Evolutionary conservation across 331 rosid genomes (phyloP).

Genomic region (Pyrus hybrid): DNA sequence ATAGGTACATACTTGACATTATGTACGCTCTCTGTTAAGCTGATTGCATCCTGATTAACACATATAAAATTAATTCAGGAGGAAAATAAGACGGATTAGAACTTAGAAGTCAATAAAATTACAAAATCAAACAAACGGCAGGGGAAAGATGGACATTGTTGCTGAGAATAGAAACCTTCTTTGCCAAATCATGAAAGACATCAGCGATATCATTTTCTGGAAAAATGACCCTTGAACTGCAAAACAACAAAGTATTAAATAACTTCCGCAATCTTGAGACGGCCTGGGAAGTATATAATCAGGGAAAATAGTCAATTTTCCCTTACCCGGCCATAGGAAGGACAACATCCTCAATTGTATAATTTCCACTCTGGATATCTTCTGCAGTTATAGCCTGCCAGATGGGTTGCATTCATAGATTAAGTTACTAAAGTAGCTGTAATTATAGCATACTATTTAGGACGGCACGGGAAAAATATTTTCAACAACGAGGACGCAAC

Average conservation of each 20-base stretch:
- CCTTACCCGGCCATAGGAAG: slow-evolving; percentile 97
- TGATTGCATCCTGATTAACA: slow-evolving; percentile 63
- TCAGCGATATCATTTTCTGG: slow-evolving; percentile 63
- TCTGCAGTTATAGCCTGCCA: slow-evolving; percentile 66
- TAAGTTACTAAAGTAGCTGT: background rate
- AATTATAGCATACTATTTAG: background rate
- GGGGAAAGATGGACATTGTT: background rate
- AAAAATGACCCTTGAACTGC: slow-evolving; percentile 69
- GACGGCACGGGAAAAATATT: background rate
- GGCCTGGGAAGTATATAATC: background rate
- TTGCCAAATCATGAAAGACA: slow-evolving; percentile 74
- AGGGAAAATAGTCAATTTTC: slow-evolving; percentile 1
- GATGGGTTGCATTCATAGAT: background rate
- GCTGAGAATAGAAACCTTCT: slow-evolving; percentile 44
- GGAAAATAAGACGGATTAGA: background rate
- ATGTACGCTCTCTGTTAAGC: slow-evolving; percentile 54
- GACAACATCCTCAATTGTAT: slow-evolving; percentile 68
- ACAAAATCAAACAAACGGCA: background rate
- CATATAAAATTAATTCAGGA: slow-evolving; percentile 12
- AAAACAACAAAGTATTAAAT: slow-evolving; percentile 16
- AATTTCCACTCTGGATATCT: slow-evolving; percentile 53
- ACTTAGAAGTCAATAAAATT: background rate
- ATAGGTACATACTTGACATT: slow-evolving; percentile 54
- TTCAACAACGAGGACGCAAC: slow-evolving; percentile 2
- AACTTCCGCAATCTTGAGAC: background rate